Evolutionary conservation across 306 rosid species (phyloP).

Genomic region (Lathyrus tuberosus): DNA sequence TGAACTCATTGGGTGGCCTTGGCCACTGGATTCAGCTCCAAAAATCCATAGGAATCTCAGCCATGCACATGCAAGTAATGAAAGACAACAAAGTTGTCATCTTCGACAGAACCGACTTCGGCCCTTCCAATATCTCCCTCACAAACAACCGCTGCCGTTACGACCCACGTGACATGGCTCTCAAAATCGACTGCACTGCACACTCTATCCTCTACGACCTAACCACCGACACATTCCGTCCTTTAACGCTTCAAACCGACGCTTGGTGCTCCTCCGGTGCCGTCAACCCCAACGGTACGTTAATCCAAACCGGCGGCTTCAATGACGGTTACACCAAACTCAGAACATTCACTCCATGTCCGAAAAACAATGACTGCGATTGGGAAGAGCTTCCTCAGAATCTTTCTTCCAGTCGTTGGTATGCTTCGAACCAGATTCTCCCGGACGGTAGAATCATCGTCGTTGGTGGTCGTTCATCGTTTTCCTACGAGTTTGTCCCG

Average conservation of each 20-base stretch:
- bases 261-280: conserved; percentile 88
- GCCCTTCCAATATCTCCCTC: conserved; percentile 73
- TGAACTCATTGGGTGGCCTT: not conserved
- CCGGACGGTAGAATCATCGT: conserved; percentile 62
- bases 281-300: conserved; percentile 50
- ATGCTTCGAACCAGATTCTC: conserved; percentile 67
- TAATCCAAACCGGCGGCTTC: conserved; percentile 80
- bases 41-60: conserved; percentile 68
- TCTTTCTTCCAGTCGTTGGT: conserved; percentile 58
- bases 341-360: conserved; percentile 55
- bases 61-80: conserved; percentile 95
- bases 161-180: conserved; percentile 36
- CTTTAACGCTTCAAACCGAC: conserved; percentile 61
- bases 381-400: conserved; percentile 50
- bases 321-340: conserved; percentile 55
- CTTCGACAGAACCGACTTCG: conserved; percentile 78
- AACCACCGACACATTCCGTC: conserved; percentile 51
- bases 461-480: conserved; percentile 58
- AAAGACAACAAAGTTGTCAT: conserved; percentile 63
- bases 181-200: conserved; percentile 74
- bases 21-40: conserved; percentile 68
- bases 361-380: conserved; percentile 46
- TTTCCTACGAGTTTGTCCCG: conserved; percentile 72
- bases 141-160: conserved; percentile 40
- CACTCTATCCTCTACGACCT: conserved; percentile 75